Evolutionary conservation across 2,329 filamentous ascomycete species (phyloP), one percentile per base, ranked within the genome.

Genomic region (Fusarium sp.): DNA sequence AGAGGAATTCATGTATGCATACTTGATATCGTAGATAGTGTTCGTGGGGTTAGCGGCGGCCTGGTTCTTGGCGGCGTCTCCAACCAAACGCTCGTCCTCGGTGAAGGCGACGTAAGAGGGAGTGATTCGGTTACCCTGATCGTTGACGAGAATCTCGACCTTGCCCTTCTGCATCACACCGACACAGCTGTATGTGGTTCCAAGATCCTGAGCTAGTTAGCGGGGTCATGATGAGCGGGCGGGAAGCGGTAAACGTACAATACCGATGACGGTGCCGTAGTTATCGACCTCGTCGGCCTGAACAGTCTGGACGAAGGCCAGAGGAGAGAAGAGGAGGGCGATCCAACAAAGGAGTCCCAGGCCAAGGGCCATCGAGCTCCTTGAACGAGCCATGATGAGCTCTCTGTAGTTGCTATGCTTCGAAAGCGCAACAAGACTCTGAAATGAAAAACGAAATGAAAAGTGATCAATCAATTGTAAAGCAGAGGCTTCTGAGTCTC

Each of bases 31-130:
- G 81, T 88, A 96, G 82, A 96, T 89, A 60, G 93, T 96, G 81
- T 92, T 90, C 78, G 81, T 85, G 51, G 93, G 94, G 89, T 96
- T 96, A 64, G 91, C 85, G 73, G 93, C 92, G 81, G 93, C 95
- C 89, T 97, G 95, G 87, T 97, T 97, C 92, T 98, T 98, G 81
- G 95, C 95, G 81, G 96, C 94, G 85, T 99, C 96, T 89, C 96
- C 96, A 78, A 99, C 95, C 77, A 99, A 89, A 82, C 96, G 92
- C 87, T 98, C 96, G 75, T 98, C 95, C 80, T 98, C 95, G 84
- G 95, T 98, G 85, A 97, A 98, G 81, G 94, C 95, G 82, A 98
- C 95, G 85, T 96, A 98, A 75, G 94, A 97, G 63, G 95, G 95
- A 79, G 95, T 97, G 79, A 97, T 97, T 88, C 94, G 93, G 91